Evolutionary conservation across 768 basidiomycete genomes (phyloP), one percentile per base, ranked within the genome.

Genomic region (Mycena galopus): DNA sequence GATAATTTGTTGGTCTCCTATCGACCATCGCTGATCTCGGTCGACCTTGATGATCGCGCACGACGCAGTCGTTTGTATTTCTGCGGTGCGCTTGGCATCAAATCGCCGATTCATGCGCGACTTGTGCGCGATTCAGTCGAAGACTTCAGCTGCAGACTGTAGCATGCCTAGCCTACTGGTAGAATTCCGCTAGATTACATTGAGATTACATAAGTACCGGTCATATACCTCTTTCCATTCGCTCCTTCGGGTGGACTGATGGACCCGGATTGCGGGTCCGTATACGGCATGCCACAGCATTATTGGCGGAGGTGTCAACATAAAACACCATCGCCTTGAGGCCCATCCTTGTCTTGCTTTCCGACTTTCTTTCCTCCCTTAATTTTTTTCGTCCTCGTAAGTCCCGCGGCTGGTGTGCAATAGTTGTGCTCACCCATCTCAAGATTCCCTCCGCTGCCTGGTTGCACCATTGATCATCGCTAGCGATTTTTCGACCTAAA

Each of bases 361-460:
- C 50, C 16, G 12, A 25, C 19, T 51, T 51, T 51, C 47, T 23
- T 47, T 51, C 50, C 50, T 25, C 50, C 12, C 23, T 51, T 21
- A 47, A 47, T 51, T 51, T 23, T 51, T 23, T 27, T 51, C 50
- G 50, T 4, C 42, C 50, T 25, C 50, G 50, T 51, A 16, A 51
- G 50, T 51, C 50, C n/a, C 50, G 50, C 50, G 3, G 12, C 11
- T 14, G n/a, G 3, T 37, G 11, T 33, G n/a, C 57, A 14, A 11
- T 21, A 6, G 1, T n/a, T 37, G 21, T 23, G 2, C 35, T 62
- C 61, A 47, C 44, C 19, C 30, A 10, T 25, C 23, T 6, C 35
- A 29, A 83, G 83, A 78, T 82, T 80, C 84, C 85, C 83, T 81
- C 88, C 90, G 90, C 86, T 89, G 91, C 91, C 91, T 84, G 90